Percentiles rank a stretch among this genome's conserved stretches.
phyloP scores from a whole-genome alignment of 1,139 yeast genomes.

The Protomyces pachydermus region DNA sequence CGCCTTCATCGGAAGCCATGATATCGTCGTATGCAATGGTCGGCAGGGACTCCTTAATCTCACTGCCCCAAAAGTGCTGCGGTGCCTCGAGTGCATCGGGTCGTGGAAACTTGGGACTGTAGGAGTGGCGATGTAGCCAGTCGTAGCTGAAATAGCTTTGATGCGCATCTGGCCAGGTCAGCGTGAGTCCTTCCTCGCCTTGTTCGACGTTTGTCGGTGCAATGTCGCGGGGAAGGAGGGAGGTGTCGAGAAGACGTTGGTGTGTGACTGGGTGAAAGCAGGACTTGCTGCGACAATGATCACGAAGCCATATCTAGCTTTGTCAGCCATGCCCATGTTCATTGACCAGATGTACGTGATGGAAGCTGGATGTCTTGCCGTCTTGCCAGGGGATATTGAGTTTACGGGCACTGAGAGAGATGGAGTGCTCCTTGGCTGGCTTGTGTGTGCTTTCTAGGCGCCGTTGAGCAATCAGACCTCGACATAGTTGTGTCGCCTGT shows the following conservation, averaged over 20 bases:
- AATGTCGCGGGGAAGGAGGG: constrained; percentile 49
- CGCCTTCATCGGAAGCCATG: constrained; percentile 47
- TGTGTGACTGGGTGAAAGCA: constrained; percentile 60
- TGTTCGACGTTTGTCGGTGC: constrained; percentile 39
- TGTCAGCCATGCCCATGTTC: not conserved
- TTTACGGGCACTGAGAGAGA: constrained; percentile 35
- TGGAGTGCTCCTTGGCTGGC: constrained; percentile 31
- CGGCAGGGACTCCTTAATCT: constrained; percentile 49
- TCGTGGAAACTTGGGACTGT: constrained; percentile 49
- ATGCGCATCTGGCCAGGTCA: constrained; percentile 44
- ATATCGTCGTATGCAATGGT: constrained; percentile 49
- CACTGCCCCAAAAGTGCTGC: constrained; percentile 48
- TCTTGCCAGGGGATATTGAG: constrained; percentile 38
- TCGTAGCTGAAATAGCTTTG: constrained; percentile 45
- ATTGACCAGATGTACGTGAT: constrained; percentile 37
- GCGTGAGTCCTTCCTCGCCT: constrained; percentile 30
- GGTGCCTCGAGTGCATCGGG: constrained; percentile 32
- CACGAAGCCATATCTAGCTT: constrained; percentile 56
- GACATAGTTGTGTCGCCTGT: not conserved
- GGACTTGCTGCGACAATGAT: constrained; percentile 59
- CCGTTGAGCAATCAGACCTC: not conserved
- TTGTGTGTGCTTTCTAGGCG: not conserved
- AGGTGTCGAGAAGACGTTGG: constrained; percentile 61
- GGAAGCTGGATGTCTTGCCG: constrained; percentile 41
- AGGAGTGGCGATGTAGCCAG: constrained; percentile 60